Conservation (phyloP, 176 grass and related monocot species). For the Hsuehochloa calcarea region DNA sequence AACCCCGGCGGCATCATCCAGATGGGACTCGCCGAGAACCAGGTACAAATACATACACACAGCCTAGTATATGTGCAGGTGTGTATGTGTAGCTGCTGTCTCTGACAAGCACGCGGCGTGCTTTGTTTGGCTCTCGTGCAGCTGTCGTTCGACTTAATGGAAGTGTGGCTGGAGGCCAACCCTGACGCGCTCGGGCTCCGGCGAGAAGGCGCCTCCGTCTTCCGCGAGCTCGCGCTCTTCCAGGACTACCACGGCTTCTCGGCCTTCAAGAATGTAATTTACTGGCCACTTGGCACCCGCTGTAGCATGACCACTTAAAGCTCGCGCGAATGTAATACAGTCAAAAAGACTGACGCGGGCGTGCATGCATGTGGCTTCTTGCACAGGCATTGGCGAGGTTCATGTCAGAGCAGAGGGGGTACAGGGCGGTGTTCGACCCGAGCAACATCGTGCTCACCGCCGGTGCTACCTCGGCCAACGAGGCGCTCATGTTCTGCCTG, state of each 20-base stretch:
- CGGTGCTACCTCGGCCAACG: constrained; percentile 88
- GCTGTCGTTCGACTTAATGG: constrained; percentile 89
- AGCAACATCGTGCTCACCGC: constrained; percentile 83
- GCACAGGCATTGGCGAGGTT: constrained; percentile 74
- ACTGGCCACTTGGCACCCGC: background rate
- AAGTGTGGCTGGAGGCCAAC: constrained; percentile 72
- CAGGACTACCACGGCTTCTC: constrained; percentile 96
- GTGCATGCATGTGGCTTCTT: background rate
- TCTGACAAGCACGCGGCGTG: background rate
- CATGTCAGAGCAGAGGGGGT: constrained; percentile 68
- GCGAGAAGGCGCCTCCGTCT: constrained; percentile 53
- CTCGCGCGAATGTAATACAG: background rate
- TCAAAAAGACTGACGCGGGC: background rate
- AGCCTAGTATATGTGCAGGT: background rate
- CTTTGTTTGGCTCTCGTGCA: constrained; percentile 1
- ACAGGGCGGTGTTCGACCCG: constrained; percentile 63
- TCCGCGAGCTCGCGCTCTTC: constrained; percentile 94
- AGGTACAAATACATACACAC: constrained; percentile 18
- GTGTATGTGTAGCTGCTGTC: background rate
- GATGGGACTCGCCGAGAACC: constrained; percentile 98
- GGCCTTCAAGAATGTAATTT: constrained; percentile 76
- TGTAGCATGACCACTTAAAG: background rate
- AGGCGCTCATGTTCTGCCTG: constrained; percentile 89
- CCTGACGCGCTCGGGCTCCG: constrained; percentile 65
- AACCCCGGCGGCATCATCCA: constrained; percentile 91